A percentile compares a stretch with the other conserved stretches of the same genome.
Evolutionary conservation across 768 basidiomycete genomes (phyloP).

Genomic region (Trametopsis cervina): DNA sequence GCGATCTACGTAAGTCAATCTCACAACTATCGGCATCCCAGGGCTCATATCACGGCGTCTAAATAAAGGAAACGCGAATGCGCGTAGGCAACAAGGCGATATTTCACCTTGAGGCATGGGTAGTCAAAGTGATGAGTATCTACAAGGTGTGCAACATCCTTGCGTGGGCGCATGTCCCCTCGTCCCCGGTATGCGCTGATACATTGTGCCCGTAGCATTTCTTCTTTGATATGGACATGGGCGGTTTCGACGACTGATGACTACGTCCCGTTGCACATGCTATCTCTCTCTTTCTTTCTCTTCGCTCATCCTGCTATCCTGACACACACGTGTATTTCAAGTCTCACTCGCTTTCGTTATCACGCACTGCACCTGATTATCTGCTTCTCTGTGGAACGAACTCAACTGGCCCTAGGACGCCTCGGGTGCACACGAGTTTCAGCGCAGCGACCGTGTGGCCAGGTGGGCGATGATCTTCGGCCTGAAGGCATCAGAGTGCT

Average conservation of each 20-base stretch:
- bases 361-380: too few relatives aligned
- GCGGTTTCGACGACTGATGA: conserved; percentile 40
- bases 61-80: conserved; percentile 84
- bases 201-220: conserved; percentile 30
- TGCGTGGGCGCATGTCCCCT: too few relatives aligned
- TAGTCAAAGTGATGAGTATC: conserved; percentile 90
- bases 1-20: conserved; percentile 76
- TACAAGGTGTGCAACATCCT: conserved; percentile 59
- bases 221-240: conserved; percentile 53
- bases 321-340: too few relatives aligned
- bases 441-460: not conserved
- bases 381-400: too few relatives aligned
- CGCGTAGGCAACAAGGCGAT: conserved; percentile 90
- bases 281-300: not conserved
- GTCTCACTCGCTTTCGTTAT: too few relatives aligned
- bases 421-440: too few relatives aligned
- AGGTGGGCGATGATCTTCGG: not conserved
- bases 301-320: too few relatives aligned
- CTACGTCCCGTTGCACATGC: not conserved
- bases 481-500: not conserved
- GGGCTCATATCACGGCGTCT: not conserved
- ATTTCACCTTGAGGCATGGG: conserved; percentile 96
- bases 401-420: too few relatives aligned
- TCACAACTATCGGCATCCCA: not conserved
- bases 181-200: too few relatives aligned